A percentile compares a stretch with the other conserved stretches of the same genome.
Evolutionary conservation across 768 basidiomycete genomes (phyloP).

Genomic region (Tylopilus sp.): DNA sequence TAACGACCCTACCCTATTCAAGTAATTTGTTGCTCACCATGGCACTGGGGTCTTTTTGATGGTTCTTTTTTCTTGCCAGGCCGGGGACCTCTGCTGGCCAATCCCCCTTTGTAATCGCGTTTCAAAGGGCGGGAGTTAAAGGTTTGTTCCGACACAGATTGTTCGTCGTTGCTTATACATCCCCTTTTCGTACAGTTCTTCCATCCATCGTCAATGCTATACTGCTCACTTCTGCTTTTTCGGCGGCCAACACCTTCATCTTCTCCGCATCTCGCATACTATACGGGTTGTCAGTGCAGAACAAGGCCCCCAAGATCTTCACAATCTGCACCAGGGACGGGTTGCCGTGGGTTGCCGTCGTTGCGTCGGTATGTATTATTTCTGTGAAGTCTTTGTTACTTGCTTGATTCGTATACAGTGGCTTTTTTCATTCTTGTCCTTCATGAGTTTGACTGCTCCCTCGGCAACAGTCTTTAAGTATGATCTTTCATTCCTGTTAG

Average conservation of each 20-base stretch:
- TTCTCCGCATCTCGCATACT: conserved; percentile 40
- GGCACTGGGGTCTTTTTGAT: background rate
- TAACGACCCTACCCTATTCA: conserved; percentile 52
- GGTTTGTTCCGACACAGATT: conserved; percentile 33
- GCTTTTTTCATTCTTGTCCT: conserved; percentile 48
- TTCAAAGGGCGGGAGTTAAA: conserved; percentile 67
- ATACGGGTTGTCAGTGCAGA: conserved; percentile 44
- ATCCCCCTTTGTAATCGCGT: conserved; percentile 87
- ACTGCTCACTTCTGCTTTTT: conserved; percentile 70
- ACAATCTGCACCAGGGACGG: conserved; percentile 44
- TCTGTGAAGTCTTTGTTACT: too few species aligned
- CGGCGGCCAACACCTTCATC: conserved; percentile 56
- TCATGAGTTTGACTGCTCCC: conserved; percentile 61
- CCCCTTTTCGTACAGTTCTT: conserved; percentile 38
- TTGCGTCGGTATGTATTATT: conserved; percentile 25
- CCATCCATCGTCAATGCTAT: conserved; percentile 71
- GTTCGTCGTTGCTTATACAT: background rate
- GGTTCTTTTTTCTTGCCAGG: conserved; percentile 1
- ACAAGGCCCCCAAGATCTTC: conserved; percentile 51
- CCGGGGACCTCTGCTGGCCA: conserved; percentile 46
- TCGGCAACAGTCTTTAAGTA: conserved; percentile 39
- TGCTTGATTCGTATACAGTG: conserved; percentile 21
- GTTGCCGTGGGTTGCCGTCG: conserved; percentile 42
- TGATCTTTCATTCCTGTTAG: background rate
- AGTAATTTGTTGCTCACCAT: conserved; percentile 18